Conservation (phyloP, 2,329 filamentous ascomycete species). For the Thelonectria olida region DNA sequence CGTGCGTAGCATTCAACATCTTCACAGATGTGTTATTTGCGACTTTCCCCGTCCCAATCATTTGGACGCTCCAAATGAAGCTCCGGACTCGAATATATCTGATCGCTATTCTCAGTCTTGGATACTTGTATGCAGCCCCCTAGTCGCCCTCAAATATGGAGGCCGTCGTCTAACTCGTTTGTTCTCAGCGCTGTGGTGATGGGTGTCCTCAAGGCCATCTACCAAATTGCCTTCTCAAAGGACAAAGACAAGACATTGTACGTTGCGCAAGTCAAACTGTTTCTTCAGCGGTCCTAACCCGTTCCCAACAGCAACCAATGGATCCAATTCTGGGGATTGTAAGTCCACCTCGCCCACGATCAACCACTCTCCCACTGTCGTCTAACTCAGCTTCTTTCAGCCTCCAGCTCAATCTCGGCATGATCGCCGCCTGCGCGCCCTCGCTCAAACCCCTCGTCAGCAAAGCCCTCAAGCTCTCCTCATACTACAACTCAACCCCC, state of each 20-base stretch:
- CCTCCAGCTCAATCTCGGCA: slow-evolving; percentile 51
- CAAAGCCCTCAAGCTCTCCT: slow-evolving; percentile 39
- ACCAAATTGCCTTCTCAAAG: slow-evolving; percentile 45
- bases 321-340: slow-evolving; percentile 47
- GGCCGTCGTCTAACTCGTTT: not conserved
- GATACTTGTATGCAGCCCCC: slow-evolving; percentile 47
- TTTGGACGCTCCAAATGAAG: slow-evolving; percentile 53
- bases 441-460: slow-evolving; percentile 49
- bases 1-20: slow-evolving; percentile 47
- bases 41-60: slow-evolving; percentile 52
- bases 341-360: slow-evolving; percentile 21
- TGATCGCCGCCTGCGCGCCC: slow-evolving; percentile 51
- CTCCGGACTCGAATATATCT: slow-evolving; percentile 49
- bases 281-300: not conserved
- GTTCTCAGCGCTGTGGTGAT: slow-evolving; percentile 47
- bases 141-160: no score
- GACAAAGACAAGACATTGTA: slow-evolving; percentile 46
- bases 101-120: slow-evolving; percentile 52
- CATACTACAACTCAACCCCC: slow-evolving; percentile 14
- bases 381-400: slow-evolving; percentile 37
- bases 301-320: slow-evolving; percentile 29
- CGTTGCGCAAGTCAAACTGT: not conserved
- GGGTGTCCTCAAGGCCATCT: slow-evolving; percentile 51
- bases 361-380: slow-evolving; percentile 5
- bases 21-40: slow-evolving; percentile 55